Evolutionary conservation across 805 yeast genomes (phyloP).

Genomic region (Nakazawaea laoshanensis): DNA sequence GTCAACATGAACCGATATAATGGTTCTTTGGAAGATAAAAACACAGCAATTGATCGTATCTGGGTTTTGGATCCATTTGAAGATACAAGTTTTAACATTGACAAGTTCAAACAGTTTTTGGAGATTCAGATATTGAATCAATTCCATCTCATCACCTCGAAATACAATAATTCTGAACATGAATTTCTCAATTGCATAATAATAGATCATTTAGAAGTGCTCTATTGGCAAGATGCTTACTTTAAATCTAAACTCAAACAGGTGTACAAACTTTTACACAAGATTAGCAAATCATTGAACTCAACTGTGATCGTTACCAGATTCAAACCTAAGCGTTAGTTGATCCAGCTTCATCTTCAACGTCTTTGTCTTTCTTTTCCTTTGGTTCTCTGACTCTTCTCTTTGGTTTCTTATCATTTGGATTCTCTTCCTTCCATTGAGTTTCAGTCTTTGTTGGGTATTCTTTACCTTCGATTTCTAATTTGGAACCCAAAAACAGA

Average conservation of each 20-base stretch:
- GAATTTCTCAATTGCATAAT: slow-evolving; percentile 6
- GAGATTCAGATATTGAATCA: too few species aligned
- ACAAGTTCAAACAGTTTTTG: too few species aligned
- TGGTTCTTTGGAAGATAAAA: background rate
- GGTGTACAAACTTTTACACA: background rate
- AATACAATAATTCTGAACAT: too few species aligned
- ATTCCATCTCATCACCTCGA: too few species aligned
- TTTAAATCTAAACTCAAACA: background rate
- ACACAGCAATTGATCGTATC: background rate
- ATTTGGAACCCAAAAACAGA: background rate
- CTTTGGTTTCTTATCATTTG: background rate
- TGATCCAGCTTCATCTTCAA: background rate
- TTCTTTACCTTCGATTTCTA: slow-evolving; percentile 3
- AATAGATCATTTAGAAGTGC: slow-evolving; percentile 4
- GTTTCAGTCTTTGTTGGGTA: background rate
- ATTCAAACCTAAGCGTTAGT: background rate
- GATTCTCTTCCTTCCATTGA: slow-evolving; percentile 4
- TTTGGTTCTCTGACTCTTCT: background rate
- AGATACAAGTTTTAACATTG: background rate
- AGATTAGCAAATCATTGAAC: background rate
- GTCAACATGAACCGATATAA: background rate
- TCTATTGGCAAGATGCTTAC: slow-evolving; percentile 2
- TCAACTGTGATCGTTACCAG: slow-evolving; percentile 2
- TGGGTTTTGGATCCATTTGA: slow-evolving; percentile 1
- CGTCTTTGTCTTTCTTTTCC: background rate